Evolutionary conservation across 768 basidiomycete species (phyloP).

Genomic region (Pulveroboletus sp.): DNA sequence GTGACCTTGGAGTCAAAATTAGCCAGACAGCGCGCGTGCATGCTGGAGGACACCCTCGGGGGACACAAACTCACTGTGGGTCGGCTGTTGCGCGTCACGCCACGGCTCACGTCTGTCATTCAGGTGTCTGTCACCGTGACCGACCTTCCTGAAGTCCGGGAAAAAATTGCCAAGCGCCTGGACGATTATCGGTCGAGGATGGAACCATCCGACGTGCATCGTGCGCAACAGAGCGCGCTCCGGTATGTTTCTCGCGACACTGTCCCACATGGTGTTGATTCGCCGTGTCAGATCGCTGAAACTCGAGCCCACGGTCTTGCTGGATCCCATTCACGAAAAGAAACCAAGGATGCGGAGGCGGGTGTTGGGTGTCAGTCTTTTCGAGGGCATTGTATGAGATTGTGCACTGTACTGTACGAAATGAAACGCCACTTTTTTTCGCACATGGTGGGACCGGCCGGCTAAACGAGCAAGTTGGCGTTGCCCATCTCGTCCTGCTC

Average conservation of each 20-base stretch:
- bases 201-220: conserved; percentile 15
- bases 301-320: conserved; percentile 25
- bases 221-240: conserved; percentile 23
- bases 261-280: conserved; percentile 2
- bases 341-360: conserved; percentile 3
- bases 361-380: conserved; percentile 16
- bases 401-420: no score
- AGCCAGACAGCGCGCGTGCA: conserved; percentile 42
- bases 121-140: conserved; percentile 27
- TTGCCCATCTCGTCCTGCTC: conserved; percentile 6
- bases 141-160: conserved; percentile 34
- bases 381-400: conserved; percentile 22
- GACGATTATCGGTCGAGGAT: conserved; percentile 19
- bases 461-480: neutral
- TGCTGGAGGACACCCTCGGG: conserved; percentile 37
- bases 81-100: conserved; percentile 1
- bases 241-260: conserved; percentile 10
- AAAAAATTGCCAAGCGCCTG: conserved; percentile 28
- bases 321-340: conserved; percentile 12
- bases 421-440: conserved; percentile 3
- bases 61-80: conserved; percentile 43
- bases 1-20: conserved; percentile 40
- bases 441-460: conserved; percentile 3
- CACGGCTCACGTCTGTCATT: neutral
- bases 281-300: conserved; percentile 19